Percentiles rank a stretch among this genome's conserved stretches.
Evolutionary conservation across 1,284 basidiomycete species (phyloP).

Genomic region (Malassezia dermatis): DNA sequence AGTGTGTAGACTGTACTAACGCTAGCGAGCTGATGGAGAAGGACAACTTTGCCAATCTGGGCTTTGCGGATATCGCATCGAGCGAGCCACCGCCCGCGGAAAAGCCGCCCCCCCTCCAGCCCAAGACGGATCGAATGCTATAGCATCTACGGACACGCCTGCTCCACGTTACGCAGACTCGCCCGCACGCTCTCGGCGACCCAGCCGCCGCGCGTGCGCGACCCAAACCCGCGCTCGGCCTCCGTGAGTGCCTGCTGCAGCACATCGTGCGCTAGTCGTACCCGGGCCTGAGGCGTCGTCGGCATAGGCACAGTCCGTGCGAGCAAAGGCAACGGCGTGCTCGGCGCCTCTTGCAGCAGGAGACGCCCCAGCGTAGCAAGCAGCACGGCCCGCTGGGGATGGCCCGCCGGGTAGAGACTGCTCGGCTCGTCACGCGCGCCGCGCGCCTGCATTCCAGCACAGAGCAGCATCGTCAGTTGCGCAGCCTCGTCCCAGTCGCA

Average conservation of each 20-base stretch:
- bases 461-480: constrained; percentile 52
- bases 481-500: constrained; percentile 20
- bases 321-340: not conserved
- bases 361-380: constrained; percentile 71
- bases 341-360: constrained; percentile 60
- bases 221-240: constrained; percentile 26
- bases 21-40: constrained; percentile 39
- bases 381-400: constrained; percentile 67
- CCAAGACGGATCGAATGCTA: not conserved
- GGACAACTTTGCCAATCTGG: constrained; percentile 38
- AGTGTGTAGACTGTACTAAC: constrained; percentile 54
- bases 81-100: not conserved
- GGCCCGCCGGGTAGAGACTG: constrained; percentile 57
- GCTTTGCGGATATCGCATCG: constrained; percentile 26
- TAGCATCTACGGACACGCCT: not conserved
- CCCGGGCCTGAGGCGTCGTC: constrained; percentile 15
- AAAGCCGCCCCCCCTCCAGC: not conserved
- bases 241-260: constrained; percentile 27
- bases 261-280: constrained; percentile 20
- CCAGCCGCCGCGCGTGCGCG: not conserved
- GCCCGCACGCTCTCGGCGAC: constrained; percentile 2
- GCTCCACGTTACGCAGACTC: not conserved
- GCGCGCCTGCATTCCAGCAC: constrained; percentile 53
- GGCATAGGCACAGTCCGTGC: constrained; percentile 6
- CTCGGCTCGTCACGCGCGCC: constrained; percentile 20